These are phyloP conservation scores for Raffaelea ambrosiae DNA, from an alignment of 2,329 filamentous ascomycete species.

Conservation along the genomic window DNA sequence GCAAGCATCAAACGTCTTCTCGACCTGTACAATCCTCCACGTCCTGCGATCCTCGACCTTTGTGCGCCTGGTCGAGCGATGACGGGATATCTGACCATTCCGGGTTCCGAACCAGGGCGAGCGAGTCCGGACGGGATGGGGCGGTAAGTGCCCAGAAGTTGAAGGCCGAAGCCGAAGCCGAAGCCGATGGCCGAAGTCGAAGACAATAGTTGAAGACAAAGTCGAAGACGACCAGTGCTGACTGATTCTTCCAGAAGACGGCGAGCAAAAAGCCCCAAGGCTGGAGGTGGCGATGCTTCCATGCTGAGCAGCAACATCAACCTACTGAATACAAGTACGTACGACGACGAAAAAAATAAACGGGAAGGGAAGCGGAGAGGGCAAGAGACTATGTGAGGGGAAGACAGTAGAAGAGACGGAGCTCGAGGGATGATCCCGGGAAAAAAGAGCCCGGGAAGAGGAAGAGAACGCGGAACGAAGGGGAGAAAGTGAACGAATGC, in stretches of 20 bases:
- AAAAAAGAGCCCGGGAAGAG: too few species aligned
- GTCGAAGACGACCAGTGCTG: too few species aligned
- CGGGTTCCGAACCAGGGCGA: slow-evolving; percentile 32
- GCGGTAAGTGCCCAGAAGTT: slow-evolving; percentile 25
- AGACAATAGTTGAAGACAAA: too few species aligned
- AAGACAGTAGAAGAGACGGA: too few species aligned
- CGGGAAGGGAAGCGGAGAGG: neutral
- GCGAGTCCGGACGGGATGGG: slow-evolving; percentile 37
- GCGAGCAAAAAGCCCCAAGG: slow-evolving; percentile 57
- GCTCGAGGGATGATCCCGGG: too few species aligned
- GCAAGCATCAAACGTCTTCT: too few species aligned
- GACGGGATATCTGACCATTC: slow-evolving; percentile 46
- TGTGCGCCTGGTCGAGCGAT: slow-evolving; percentile 26
- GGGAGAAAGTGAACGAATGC: too few species aligned
- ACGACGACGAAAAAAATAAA: neutral
- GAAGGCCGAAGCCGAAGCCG: too few species aligned
- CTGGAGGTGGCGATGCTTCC: slow-evolving; percentile 73
- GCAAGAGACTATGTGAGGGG: too few species aligned
- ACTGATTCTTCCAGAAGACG: slow-evolving; percentile 34
- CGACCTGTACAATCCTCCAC: too few species aligned
- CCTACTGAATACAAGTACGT: slow-evolving; percentile 85
- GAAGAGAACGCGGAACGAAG: too few species aligned
- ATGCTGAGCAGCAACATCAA: slow-evolving; percentile 92
- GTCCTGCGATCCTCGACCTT: neutral
- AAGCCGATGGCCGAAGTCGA: too few species aligned